Percentiles rank a stretch among this genome's conserved stretches.
These are phyloP conservation scores for Berberis vulgaris DNA, from an alignment of 164 flowering plant genomes.

Conservation along the genomic window DNA sequence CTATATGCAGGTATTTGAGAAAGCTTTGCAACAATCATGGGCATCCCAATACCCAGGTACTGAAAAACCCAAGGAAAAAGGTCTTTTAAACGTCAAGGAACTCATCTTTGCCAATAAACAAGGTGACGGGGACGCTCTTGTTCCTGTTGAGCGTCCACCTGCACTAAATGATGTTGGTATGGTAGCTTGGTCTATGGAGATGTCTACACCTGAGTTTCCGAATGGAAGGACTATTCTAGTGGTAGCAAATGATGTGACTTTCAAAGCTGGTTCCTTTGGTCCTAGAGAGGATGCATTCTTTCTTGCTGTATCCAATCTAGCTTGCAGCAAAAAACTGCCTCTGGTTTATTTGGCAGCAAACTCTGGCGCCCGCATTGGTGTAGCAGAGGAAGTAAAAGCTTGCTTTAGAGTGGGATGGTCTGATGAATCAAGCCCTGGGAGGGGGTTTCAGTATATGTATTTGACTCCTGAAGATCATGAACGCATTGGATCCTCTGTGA, in stretches of 20 bases:
- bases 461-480: conserved; percentile 75
- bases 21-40: conserved; percentile 70
- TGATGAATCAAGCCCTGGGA: conserved; percentile 79
- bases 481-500: conserved; percentile 60
- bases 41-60: conserved; percentile 29
- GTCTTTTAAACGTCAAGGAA: conserved; percentile 57
- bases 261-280: conserved; percentile 96
- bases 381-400: conserved; percentile 92
- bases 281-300: conserved; percentile 99
- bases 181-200: conserved; percentile 95
- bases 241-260: conserved; percentile 94
- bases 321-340: conserved; percentile 80
- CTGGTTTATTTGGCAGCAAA: conserved; percentile 94
- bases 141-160: conserved; percentile 59
- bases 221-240: conserved; percentile 66
- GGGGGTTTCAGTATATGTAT: conserved; percentile 92
- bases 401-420: conserved; percentile 96
- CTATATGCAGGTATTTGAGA: conserved; percentile 74
- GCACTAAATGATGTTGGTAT: conserved; percentile 91
- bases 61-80: conserved; percentile 38
- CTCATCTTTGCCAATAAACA: conserved; percentile 60
- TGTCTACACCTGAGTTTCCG: conserved; percentile 95
- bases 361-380: conserved; percentile 97
- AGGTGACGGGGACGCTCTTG: conserved; percentile 77
- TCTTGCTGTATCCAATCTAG: conserved; percentile 79